A percentile compares a stretch with the other conserved stretches of the same genome.
Conservation (phyloP, 495 filamentous ascomycete genomes). For the Tuber indicum region DNA sequence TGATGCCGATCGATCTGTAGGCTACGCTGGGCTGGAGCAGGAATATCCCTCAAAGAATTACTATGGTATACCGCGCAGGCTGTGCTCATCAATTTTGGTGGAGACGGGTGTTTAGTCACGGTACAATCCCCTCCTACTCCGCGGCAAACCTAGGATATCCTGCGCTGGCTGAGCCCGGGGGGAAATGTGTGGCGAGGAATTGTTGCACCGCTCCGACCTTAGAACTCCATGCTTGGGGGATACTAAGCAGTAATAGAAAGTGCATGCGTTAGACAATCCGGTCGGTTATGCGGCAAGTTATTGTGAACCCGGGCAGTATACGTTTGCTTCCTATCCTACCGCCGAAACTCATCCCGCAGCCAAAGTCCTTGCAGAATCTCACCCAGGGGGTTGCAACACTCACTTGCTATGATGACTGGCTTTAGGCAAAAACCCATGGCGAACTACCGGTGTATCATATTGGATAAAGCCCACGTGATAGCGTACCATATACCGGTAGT, state of each 20-base stretch:
- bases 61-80: background rate
- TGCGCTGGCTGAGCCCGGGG: background rate
- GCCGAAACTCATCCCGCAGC: background rate
- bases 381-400: background rate
- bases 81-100: background rate
- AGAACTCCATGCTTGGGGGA: background rate
- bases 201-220: background rate
- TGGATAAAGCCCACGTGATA: background rate
- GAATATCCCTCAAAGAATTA: background rate
- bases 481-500: background rate
- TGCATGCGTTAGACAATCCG: background rate
- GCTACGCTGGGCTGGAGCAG: background rate
- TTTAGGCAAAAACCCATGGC: background rate
- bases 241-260: background rate
- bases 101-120: background rate
- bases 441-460: background rate
- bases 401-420: background rate
- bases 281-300: background rate
- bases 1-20: background rate
- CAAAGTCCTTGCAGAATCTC: background rate
- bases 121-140: background rate
- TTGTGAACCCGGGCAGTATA: background rate
- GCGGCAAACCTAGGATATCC: background rate
- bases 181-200: background rate
- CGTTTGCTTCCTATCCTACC: background rate